phyloP scores from a whole-genome alignment of 2,329 filamentous ascomycete genomes.

The Microsporum ferrugineum region DNA sequence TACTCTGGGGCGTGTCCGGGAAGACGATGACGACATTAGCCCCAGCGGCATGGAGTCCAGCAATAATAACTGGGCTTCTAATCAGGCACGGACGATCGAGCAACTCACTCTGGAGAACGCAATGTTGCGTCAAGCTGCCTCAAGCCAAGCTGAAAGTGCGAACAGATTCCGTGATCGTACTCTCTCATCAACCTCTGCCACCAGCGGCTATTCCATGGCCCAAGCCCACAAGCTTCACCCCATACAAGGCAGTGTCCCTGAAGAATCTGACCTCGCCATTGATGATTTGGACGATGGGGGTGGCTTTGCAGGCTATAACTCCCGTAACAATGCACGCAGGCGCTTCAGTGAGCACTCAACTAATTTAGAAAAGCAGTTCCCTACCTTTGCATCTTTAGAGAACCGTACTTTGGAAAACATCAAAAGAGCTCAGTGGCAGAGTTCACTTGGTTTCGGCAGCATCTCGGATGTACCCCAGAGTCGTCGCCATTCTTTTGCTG shows the following conservation, averaged over 20 bases:
- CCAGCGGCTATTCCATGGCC: conserved; percentile 25
- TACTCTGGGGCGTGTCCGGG: conserved; percentile 37
- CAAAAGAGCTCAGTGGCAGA: conserved; percentile 41
- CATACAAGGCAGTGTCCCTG: conserved; percentile 32
- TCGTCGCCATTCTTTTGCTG: conserved; percentile 42
- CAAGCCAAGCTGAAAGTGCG: conserved; percentile 25
- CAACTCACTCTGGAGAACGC: conserved; percentile 39
- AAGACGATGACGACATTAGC: conserved; percentile 39
- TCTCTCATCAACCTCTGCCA: conserved; percentile 30
- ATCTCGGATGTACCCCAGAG: conserved; percentile 38
- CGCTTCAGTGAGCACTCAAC: conserved; percentile 36
- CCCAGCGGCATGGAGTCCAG: conserved; percentile 29
- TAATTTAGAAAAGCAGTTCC: conserved; percentile 33
- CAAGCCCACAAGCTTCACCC: conserved; percentile 27
- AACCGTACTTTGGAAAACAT: conserved; percentile 36
- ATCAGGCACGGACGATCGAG: conserved; percentile 36
- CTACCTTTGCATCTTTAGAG: conserved; percentile 29
- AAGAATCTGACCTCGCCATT: conserved; percentile 34
- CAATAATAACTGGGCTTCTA: conserved; percentile 27
- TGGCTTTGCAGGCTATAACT: conserved; percentile 30
- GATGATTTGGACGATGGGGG: conserved; percentile 37
- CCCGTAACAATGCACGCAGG: conserved; percentile 28
- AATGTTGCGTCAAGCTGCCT: conserved; percentile 35
- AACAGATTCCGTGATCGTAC: conserved; percentile 30
- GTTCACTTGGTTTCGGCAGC: conserved; percentile 38